Evolutionary conservation across 768 basidiomycete genomes (phyloP), one percentile per base, ranked within the genome.

Genomic region (Brasilioporus rufonigricans): DNA sequence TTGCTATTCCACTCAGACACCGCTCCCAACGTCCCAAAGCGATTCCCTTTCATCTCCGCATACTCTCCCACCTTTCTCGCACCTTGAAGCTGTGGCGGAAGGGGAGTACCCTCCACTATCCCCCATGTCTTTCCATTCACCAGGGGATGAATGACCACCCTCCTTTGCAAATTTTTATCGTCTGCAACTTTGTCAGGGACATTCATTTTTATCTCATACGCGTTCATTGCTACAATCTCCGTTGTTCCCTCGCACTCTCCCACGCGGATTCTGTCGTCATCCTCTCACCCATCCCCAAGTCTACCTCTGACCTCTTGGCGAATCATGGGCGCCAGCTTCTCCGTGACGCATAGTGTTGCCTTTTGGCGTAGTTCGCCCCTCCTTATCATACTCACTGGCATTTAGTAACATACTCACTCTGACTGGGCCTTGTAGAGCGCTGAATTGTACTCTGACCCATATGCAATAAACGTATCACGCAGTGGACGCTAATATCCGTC

Each of bases 81-180:
- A 89, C 53, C 76, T 93, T 53, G 89, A 90, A 62, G 92, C 91
- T 43, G 84, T 91, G 50, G 91, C 91, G 49, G 89, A 87, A 56
- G 83, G 87, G 52, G 87, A 87, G 66, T 83, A 78, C 50, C 79
- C 85, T 39, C 84, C 87, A n/a, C 70, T 86, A 41, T 88, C 87
- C 38, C 87, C 87, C 18, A 87, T 89, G 85, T 81, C 86, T 35
- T 86, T 90, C 61, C 80, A 72, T 63, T 69, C 77, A 68, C 74
- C 78, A 71, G 82, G 74, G 59, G 75, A 75, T 73, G 74, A 59
- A 58, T 79, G 56, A 71, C 44, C 50, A 51, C 60, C 14, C 48
- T 62, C 71, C n/a, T 62, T 66, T 62, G 46, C 51, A 43, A 48
- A 21, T 64, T 60, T 64, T 65, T 66, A 65, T 63, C 44, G 44